These are phyloP conservation scores for Chenopodium suecicum DNA, from an alignment of 148 eudicot genomes.

Conservation along the genomic window DNA sequence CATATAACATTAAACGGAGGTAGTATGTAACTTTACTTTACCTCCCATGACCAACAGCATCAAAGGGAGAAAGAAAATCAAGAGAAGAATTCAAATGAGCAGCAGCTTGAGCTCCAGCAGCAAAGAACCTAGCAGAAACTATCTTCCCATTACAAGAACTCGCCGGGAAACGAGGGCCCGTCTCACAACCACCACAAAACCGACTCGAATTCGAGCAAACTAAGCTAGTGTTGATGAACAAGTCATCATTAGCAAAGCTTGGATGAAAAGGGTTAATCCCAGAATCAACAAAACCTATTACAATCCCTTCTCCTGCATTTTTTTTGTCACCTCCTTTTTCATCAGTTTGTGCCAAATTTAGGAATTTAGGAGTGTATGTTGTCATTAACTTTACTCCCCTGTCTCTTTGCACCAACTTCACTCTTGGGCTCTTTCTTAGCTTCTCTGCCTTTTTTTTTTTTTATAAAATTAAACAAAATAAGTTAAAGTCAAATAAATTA, in stretches of 20 bases:
- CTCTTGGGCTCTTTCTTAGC: slow-evolving; percentile 47
- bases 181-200: slow-evolving; percentile 58
- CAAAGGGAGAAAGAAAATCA: slow-evolving; percentile 86
- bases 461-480: not conserved
- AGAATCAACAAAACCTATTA: slow-evolving; percentile 78
- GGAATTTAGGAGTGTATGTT: slow-evolving; percentile 69
- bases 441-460: slow-evolving; percentile 43
- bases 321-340: slow-evolving; percentile 30
- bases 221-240: not conserved
- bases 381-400: slow-evolving; percentile 77
- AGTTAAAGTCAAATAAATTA: too few species aligned
- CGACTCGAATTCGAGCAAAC: slow-evolving; percentile 22
- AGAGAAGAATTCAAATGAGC: slow-evolving; percentile 61
- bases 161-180: slow-evolving; percentile 67
- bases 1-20: too few species aligned
- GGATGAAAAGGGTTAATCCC: slow-evolving; percentile 91
- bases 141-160: slow-evolving; percentile 88
- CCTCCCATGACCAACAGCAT: slow-evolving; percentile 99
- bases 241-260: slow-evolving; percentile 53
- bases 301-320: slow-evolving; percentile 77
- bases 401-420: slow-evolving; percentile 67
- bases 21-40: slow-evolving; percentile 7
- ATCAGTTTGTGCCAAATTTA: slow-evolving; percentile 47
- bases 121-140: slow-evolving; percentile 75
- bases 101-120: slow-evolving; percentile 77